Base-by-base conservation (phyloP, 2,329 filamentous ascomycete genomes). In the Colletotrichum cordylinicola region DNA sequence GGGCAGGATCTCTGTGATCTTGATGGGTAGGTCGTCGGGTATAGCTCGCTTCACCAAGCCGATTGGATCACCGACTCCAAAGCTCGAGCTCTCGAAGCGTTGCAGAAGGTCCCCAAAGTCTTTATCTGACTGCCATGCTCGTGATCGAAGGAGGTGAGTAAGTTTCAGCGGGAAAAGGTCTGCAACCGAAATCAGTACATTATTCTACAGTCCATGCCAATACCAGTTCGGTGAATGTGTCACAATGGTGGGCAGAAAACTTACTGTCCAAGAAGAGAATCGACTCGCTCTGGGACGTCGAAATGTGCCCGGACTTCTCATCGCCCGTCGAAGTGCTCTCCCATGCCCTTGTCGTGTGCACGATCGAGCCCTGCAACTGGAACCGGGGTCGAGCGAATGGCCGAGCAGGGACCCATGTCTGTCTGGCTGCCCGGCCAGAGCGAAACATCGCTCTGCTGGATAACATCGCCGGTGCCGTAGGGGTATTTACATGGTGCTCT, bases 181-280 rank as follows among this genome's bases (percentile, higher is more conserved):
- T 96, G 35, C 5, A 29, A 21, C 33, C 9, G 31, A 8, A 8
- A 39, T 77, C 48, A 77, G 65, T 37, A 4, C 21, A 43, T 10
- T 18, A 15, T 21, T 15, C 13, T 6, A n/a, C 56, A 2, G 31
- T 29, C 27, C 1, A 18, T n/a, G 9, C 27, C 2, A 33, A 4
- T 60, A 13, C 31, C 56, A n/a, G 33, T 21, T 18, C 2, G 43
- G 0, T 52, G n/a, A 52, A 52, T 52, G n/a, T 4, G 0, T 52
- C 43, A 1, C n/a, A 21, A 52, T 7, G 43, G 43, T 3, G 10
- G 18, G 3, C 43, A 13, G 6, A 48, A 48, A 21, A 81, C 92
- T 82, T 85, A 96, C 94, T 98, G 82, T 98, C 96, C 81, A 98
- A 93, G 86, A 98, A 99, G 8, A 98, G 84, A 61, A 98, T 93